These are phyloP conservation scores for Castanospermum australe DNA, from an alignment of 306 rosid species.

Conservation along the genomic window DNA sequence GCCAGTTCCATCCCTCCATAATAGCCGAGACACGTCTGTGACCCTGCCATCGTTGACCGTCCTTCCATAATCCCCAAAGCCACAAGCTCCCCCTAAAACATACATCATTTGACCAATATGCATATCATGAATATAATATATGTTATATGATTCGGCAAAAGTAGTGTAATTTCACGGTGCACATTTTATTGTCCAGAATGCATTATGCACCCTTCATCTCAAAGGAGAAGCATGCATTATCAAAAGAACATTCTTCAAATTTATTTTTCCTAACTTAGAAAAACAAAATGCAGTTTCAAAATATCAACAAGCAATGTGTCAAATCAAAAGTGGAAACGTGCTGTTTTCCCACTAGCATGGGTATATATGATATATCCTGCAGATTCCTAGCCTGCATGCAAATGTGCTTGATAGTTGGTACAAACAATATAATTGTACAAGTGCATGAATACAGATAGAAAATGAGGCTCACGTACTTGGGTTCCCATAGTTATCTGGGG, in stretches of 20 bases:
- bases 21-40: conserved; percentile 71
- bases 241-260: background rate
- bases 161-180: background rate
- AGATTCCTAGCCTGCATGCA: background rate
- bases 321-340: background rate
- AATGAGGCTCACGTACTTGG: conserved; percentile 50
- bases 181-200: background rate
- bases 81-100: conserved; percentile 83
- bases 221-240: background rate
- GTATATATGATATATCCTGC: background rate
- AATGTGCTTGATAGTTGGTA: background rate
- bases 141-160: background rate
- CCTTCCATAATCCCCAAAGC: conserved; percentile 78
- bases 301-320: background rate
- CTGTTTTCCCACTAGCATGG: background rate
- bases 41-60: conserved; percentile 74
- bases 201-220: no score
- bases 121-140: background rate
- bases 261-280: background rate
- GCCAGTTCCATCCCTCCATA: conserved; percentile 67
- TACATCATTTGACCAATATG: background rate
- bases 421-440: background rate
- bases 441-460: background rate
- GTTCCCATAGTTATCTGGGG: conserved; percentile 79
- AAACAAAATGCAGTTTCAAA: background rate